These are phyloP conservation scores for Cnidoscolus chayamansa DNA, from an alignment of 441 rosid species.

Conservation along the genomic window DNA sequence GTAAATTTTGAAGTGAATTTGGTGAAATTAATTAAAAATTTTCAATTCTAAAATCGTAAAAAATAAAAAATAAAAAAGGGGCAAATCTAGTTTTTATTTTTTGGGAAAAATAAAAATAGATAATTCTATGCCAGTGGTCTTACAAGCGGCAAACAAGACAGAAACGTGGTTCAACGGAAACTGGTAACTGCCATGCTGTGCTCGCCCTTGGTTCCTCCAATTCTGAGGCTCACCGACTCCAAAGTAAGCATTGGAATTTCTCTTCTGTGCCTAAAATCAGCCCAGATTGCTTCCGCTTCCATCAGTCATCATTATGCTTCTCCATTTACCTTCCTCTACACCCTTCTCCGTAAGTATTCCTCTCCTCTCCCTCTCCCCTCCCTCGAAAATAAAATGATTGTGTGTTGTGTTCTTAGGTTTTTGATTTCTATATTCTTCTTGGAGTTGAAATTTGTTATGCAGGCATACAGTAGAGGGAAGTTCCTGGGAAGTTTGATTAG, in stretches of 20 bases:
- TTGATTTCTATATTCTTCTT: background rate
- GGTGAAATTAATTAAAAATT: too few relatives aligned
- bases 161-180: conserved; percentile 18
- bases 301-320: conserved; percentile 18
- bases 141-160: background rate
- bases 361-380: background rate
- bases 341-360: conserved; percentile 16
- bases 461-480: conserved; percentile 31
- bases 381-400: background rate
- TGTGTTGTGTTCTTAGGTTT: background rate
- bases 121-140: too few relatives aligned
- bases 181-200: background rate
- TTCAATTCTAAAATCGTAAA: too few relatives aligned
- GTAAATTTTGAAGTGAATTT: too few relatives aligned
- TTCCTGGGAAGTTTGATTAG: conserved; percentile 28
- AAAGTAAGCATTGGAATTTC: background rate
- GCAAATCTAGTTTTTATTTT: too few relatives aligned
- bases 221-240: background rate
- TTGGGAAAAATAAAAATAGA: too few relatives aligned
- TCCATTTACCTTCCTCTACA: conserved; percentile 7
- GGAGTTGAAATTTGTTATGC: conserved; percentile 6
- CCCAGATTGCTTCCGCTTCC: background rate
- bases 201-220: background rate
- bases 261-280: background rate
- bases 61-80: too few relatives aligned